Base-by-base conservation (phyloP, 768 basidiomycete species). In the Collybia sordida region DNA sequence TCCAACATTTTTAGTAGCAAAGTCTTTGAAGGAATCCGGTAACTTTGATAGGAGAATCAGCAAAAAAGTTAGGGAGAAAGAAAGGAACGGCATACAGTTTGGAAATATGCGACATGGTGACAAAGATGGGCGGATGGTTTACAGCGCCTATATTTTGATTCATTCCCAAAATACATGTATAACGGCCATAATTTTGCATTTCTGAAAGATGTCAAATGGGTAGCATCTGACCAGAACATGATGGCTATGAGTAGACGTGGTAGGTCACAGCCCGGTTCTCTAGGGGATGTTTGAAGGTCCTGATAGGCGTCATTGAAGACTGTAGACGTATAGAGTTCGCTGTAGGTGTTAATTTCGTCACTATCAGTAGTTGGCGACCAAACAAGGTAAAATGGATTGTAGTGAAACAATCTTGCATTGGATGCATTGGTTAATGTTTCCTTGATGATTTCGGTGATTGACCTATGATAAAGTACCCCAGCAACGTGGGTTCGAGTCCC, bases 181-280 rank as follows among this genome's bases (percentile, higher is more conserved):
- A 62, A 17, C 1, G 61, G 63, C 64, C 58, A 65, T 1, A 63
- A 27, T 6, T 44, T 53, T 12, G 55, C 56, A 2, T 63, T 39
- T 4, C 71, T 63, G 50, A 69, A 67, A 4, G 46, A 46, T 3
- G 67, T 52, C 6, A 67, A 58, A 22, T 65, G 63, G 0, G 67
- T 67, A 0, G 59, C 48, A 45, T 69, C 67, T 1, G 67, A 69
- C 42, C 58, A 64, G 12, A 64, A 49, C 63, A 64, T 65, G 1
- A 65, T 9, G 0, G 56, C 52, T 3, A 49, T 50, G 34, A 65
- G 46, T 8, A 55, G 45, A 0, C 24, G 39, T 22, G 55, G 56
- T 3, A 59, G 38, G 11, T 48, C 40, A 18, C 58, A 62, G 0
- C 37, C 52, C 9, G 46, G 43, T 21, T 60, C 51, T 6, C 18